Conservation (phyloP, 352 stramenopile species). For the Plasmopara viticola region DNA sequence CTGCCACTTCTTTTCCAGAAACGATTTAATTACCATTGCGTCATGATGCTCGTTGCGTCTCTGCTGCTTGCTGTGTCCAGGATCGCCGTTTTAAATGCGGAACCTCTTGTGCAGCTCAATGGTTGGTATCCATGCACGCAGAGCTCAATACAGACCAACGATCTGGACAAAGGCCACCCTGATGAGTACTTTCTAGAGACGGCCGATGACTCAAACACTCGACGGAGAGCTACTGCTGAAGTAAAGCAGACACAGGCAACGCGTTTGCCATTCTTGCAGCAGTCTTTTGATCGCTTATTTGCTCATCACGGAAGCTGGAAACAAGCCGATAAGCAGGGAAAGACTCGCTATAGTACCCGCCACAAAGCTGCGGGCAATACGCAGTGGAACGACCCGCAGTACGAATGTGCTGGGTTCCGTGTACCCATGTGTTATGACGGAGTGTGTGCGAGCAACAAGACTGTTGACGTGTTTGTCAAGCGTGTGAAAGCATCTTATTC, state of each 20-base stretch:
- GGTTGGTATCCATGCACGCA: conserved; percentile 54
- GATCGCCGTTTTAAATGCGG: conserved; percentile 1
- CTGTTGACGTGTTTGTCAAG: conserved; percentile 56
- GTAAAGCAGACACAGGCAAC: conserved; percentile 4
- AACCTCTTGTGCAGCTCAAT: conserved; percentile 36
- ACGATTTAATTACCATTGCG: conserved; percentile 12
- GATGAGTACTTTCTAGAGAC: conserved; percentile 42
- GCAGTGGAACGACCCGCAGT: conserved; percentile 12
- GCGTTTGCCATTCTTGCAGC: conserved; percentile 29
- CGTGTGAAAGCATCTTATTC: conserved; percentile 26
- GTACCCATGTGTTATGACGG: conserved; percentile 65
- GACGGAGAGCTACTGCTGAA: conserved; percentile 8
- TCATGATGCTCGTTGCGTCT: conserved; percentile 2
- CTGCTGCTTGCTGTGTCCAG: neutral
- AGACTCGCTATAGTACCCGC: neutral
- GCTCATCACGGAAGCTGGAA: conserved; percentile 21
- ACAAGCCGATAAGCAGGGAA: conserved; percentile 4
- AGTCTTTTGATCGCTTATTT: conserved; percentile 33
- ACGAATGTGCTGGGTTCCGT: conserved; percentile 59
- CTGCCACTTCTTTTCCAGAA: conserved; percentile 2
- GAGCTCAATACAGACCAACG: conserved; percentile 22
- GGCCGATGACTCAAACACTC: conserved; percentile 1
- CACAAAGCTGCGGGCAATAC: conserved; percentile 8
- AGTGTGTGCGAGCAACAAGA: conserved; percentile 54
- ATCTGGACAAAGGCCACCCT: conserved; percentile 20